Conservation (phyloP, 768 basidiomycete species). For the Auriscalpium vulgare region DNA sequence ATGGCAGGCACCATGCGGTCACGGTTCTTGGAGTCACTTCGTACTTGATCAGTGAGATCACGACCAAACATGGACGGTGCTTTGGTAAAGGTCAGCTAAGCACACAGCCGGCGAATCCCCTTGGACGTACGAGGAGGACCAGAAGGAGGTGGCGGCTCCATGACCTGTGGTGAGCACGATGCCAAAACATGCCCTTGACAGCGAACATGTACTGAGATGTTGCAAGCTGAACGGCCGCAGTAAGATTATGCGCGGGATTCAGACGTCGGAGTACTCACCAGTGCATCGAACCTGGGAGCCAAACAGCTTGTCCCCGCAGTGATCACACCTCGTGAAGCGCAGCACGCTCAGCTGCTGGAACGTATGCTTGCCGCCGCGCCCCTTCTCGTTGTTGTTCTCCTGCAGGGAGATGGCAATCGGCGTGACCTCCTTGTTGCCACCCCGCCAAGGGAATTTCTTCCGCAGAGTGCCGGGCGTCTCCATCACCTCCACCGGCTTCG, state of each 20-base stretch:
- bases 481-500: conserved; percentile 19
- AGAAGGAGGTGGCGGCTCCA: not conserved
- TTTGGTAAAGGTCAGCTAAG: conserved; percentile 23
- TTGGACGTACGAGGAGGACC: conserved; percentile 3
- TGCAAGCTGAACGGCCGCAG: conserved; percentile 4
- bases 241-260: not conserved
- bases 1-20: conserved; percentile 73
- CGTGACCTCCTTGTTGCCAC: conserved; percentile 67
- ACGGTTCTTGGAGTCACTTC: conserved; percentile 49
- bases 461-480: conserved; percentile 37
- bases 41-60: conserved; percentile 78
- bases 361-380: conserved; percentile 48
- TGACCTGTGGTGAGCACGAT: conserved; percentile 5
- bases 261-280: conserved; percentile 41
- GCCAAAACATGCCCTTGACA: conserved; percentile 8
- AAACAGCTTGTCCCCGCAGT: conserved; percentile 98
- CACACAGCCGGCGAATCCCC: not conserved
- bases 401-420: conserved; percentile 23
- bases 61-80: conserved; percentile 92
- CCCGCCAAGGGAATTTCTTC: conserved; percentile 39
- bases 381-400: conserved; percentile 18
- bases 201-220: conserved; percentile 14
- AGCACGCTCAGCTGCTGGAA: conserved; percentile 88
- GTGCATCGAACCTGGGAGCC: conserved; percentile 90
- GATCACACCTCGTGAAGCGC: conserved; percentile 87